Evolutionary conservation across 805 yeast species (phyloP), one percentile per base, ranked within the genome.

Genomic region (Ascoidea tarda): DNA sequence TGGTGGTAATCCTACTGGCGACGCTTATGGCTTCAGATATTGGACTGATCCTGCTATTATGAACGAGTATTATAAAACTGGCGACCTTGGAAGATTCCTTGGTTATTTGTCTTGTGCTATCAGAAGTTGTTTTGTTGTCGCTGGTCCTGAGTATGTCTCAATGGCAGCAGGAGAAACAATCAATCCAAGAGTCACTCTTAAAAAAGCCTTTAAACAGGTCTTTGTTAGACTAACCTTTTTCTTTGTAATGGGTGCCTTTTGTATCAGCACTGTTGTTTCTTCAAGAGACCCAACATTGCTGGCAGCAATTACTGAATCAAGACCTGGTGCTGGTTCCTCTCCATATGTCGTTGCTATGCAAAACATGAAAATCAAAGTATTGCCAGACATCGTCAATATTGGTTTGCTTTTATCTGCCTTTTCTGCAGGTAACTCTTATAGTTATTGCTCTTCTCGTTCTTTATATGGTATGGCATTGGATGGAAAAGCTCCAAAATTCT

Each of bases 311-410:
- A 21, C 28, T 21, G 70, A 74, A 16, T 75, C 82, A 46, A 76
- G 80, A 50, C 83, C 90, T 0, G 91, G 91, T 53, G 95, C 86
- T 1, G 84, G 81, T 44, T 32, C 49, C 21, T 81, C 89, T 16
- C 93, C 96, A 0, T 87, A 83, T 60, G 93, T 86, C 50, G 78
- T 88, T 59, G 91, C 91, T 2, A 87, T 88, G 88, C 74, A 73
- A 52, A 78, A 81, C 56, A 68, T 87, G 61, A 75, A 78, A 1
- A 83, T 88, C 52, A 76, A 70, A 44, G 82, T 76, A 0, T 70
- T 87, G 49, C 95, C 95, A 42, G 78, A 82, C 60, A 74, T 88
- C 55, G 88, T 89, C 54, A 89, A 89, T 66, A 93, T 79, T 1
- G 77, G 86, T 33, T 74, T 88, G 53, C 72, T 88, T 52, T 72